A percentile compares a stretch with the other conserved stretches of the same genome.
Evolutionary conservation across 75 land plant genomes (phyloP).

Genomic region (Gnetum montanum): DNA sequence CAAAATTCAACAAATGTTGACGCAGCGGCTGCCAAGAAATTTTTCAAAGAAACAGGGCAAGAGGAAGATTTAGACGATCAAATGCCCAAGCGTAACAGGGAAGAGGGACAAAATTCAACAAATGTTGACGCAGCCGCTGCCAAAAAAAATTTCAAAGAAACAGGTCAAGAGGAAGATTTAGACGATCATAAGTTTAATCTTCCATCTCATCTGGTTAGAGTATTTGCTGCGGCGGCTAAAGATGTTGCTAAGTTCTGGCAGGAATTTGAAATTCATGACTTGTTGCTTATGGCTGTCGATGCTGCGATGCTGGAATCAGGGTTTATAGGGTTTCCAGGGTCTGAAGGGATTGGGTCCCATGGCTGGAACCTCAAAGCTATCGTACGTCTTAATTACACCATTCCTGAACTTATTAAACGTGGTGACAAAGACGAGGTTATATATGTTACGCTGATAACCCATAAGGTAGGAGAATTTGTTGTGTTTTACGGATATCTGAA

Average conservation of each 20-base stretch:
- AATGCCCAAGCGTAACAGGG: background rate
- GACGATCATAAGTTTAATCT: background rate
- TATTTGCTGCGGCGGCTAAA: background rate
- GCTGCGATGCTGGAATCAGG: slow-evolving; percentile 83
- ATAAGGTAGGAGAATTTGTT: slow-evolving; percentile 34
- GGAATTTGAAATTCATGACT: slow-evolving; percentile 5
- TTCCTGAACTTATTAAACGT: slow-evolving; percentile 27
- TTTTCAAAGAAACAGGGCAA: background rate
- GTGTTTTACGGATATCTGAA: slow-evolving; percentile 49
- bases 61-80: too few species aligned
- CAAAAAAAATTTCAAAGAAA: slow-evolving; percentile 6
- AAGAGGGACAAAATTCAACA: background rate
- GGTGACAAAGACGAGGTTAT: background rate
- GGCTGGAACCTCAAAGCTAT: slow-evolving; percentile 27
- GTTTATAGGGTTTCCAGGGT: slow-evolving; percentile 24
- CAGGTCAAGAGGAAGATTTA: background rate
- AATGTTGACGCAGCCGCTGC: slow-evolving; percentile 16
- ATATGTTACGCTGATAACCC: slow-evolving; percentile 37
- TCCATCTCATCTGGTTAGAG: background rate
- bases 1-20: background rate
- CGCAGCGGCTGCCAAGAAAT: slow-evolving; percentile 17
- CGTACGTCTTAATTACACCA: slow-evolving; percentile 36
- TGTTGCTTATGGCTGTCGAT: slow-evolving; percentile 55
- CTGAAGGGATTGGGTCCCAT: slow-evolving; percentile 19
- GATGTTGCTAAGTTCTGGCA: background rate